A percentile compares a stretch with the other conserved stretches of the same genome.
Conservation (phyloP, 2,329 filamentous ascomycete species). For the Didymellaceae sp. region DNA sequence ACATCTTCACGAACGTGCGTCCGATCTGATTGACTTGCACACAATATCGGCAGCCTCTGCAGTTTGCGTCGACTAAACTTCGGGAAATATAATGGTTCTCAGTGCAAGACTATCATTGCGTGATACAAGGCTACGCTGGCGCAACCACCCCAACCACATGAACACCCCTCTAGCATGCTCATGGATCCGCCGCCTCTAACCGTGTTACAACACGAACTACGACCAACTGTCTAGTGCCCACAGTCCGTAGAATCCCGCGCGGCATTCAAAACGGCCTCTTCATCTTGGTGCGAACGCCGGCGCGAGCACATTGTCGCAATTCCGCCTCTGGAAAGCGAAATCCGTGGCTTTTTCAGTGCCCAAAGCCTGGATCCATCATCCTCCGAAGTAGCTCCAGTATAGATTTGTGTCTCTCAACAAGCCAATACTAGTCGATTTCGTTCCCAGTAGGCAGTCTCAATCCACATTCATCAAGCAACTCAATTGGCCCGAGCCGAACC, state of each 20-base stretch:
- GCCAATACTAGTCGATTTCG: too few species aligned
- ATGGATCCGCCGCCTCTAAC: background rate
- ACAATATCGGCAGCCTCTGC: background rate
- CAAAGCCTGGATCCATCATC: background rate
- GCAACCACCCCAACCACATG: constrained; percentile 8
- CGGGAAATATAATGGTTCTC: background rate
- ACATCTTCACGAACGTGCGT: too few species aligned
- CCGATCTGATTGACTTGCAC: too few species aligned
- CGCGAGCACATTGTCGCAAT: constrained; percentile 7
- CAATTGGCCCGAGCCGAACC: constrained; percentile 7
- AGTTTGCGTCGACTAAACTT: background rate
- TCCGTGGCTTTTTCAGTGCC: background rate
- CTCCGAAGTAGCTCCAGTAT: too few species aligned
- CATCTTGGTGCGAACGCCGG: background rate
- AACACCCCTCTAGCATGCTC: background rate
- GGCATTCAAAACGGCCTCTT: background rate
- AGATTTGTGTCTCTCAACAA: too few species aligned
- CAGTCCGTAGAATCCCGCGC: background rate
- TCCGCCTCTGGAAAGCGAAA: constrained; percentile 1
- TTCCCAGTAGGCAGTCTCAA: too few species aligned
- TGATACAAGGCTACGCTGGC: constrained; percentile 12
- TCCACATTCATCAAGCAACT: constrained; percentile 2
- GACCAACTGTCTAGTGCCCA: background rate
- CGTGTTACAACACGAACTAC: background rate
- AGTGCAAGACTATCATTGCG: constrained; percentile 7